Base-by-base conservation (phyloP, 2,329 filamentous ascomycete genomes). In the Aureobasidium leucospermi region DNA sequence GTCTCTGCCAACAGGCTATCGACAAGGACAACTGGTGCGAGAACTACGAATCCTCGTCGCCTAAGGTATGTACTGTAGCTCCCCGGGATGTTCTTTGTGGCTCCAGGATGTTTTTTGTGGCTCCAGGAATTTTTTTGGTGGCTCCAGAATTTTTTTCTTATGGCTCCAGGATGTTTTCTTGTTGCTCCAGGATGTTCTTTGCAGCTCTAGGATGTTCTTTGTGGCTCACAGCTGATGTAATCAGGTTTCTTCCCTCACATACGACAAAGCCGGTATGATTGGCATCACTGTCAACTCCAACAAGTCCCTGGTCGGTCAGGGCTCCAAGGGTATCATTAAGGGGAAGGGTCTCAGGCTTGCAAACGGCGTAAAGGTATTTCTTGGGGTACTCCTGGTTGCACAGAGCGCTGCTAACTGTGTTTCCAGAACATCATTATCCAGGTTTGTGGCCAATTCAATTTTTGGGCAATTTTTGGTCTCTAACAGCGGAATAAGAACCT, bases 1-100 rank as follows among this genome's bases (percentile, higher is more conserved):
- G 65, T 59, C n/a, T 23, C 7, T 60, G 83, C 70, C 83, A 86
- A 74, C 65, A 78, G 43, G 80, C 83, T 63, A 85, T 43, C n/a
- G 81, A 85, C 74, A 74, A 82, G 73, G 72, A 84, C 67, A 67
- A 76, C 67, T 83, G 81, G 79, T 86, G 83, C 70, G 59, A 66
- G 34, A 62, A 60, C 53, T 60, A 62, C n/a, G 42, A 60, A 39
- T 36, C 62, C 13, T 46, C 48, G 41, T 65, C 66, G 3, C 65
- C 64, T 6, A 58, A 58, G 13, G 64, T 52, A 29, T 29, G 36
- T 41, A 36, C 34, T 49, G 10, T 11, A 32, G 11, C 8, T 7
- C 1, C 8, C 2, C 2, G 23, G 23, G 23, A 23, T 23, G 23
- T 23, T 23, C 23, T 23, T 4, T 23, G 23, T 23, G 23, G 23